Conservation (phyloP, 176 grass and related monocot genomes). For the Aegilops bicornis region DNA sequence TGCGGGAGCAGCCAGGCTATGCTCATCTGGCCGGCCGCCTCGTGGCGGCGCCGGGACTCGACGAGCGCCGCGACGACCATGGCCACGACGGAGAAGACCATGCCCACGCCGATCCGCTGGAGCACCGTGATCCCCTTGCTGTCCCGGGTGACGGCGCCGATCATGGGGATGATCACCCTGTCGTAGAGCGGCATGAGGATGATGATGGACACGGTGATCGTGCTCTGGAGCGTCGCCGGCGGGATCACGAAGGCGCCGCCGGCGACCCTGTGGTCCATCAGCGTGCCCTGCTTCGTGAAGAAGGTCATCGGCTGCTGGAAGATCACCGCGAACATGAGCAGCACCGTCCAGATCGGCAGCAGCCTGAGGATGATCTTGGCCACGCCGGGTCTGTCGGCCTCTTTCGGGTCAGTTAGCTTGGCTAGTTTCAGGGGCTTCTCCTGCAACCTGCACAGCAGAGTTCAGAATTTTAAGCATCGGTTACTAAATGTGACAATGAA, state of each 20-base stretch:
- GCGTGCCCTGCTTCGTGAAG: conserved; percentile 89
- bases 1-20: conserved; percentile 87
- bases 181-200: conserved; percentile 87
- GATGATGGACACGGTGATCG: conserved; percentile 80
- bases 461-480: background rate
- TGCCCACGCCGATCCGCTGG: conserved; percentile 84
- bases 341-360: conserved; percentile 68
- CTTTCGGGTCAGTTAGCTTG: background rate
- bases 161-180: conserved; percentile 52
- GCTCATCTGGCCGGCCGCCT: background rate
- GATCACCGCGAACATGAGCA: conserved; percentile 88
- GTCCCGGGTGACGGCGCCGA: conserved; percentile 35
- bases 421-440: conserved; percentile 46
- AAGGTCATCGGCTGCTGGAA: conserved; percentile 92
- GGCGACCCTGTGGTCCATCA: conserved; percentile 73
- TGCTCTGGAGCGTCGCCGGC: conserved; percentile 93
- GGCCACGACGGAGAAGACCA: conserved; percentile 68
- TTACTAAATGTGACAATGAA: background rate
- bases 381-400: conserved; percentile 32
- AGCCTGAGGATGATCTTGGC: conserved; percentile 54
- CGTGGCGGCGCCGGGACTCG: conserved; percentile 46
- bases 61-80: conserved; percentile 63
- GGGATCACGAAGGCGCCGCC: conserved; percentile 51
- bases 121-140: conserved; percentile 69
- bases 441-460: conserved; percentile 48